Conservation (phyloP, 2,329 filamentous ascomycete genomes). For the Domatiomyces globalis region DNA sequence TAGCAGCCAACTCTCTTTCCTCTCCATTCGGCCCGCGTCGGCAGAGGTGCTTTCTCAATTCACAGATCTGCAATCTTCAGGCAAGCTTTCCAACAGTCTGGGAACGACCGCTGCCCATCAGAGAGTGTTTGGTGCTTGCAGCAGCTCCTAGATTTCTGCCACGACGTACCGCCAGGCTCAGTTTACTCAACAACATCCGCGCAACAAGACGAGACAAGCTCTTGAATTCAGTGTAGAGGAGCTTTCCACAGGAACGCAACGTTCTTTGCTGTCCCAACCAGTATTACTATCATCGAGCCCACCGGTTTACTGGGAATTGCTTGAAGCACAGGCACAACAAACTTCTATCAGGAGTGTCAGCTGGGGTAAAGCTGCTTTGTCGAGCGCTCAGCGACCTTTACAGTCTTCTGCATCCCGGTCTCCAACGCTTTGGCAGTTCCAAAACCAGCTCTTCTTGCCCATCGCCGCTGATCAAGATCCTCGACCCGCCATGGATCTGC, state of each 20-base stretch:
- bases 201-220: not conserved
- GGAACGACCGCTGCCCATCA: not conserved
- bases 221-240: not conserved
- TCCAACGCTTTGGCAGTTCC: not conserved
- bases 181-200: not conserved
- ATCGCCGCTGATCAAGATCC: not conserved
- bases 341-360: not conserved
- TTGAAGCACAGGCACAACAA: not conserved
- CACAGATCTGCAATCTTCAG: not conserved
- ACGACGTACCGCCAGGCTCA: not conserved
- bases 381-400: not conserved
- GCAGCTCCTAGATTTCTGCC: not conserved
- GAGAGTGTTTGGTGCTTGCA: not conserved
- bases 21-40: not conserved
- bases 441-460: not conserved
- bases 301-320: not conserved
- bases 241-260: not conserved
- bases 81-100: not conserved
- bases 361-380: not conserved
- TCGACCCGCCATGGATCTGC: slow-evolving; percentile 1
- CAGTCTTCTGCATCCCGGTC: not conserved
- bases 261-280: not conserved
- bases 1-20: not conserved
- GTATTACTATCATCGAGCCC: not conserved
- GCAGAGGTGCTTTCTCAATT: not conserved